Evolutionary conservation across 2,329 filamentous ascomycete species (phyloP).

Genomic region (Penicillium sp.): DNA sequence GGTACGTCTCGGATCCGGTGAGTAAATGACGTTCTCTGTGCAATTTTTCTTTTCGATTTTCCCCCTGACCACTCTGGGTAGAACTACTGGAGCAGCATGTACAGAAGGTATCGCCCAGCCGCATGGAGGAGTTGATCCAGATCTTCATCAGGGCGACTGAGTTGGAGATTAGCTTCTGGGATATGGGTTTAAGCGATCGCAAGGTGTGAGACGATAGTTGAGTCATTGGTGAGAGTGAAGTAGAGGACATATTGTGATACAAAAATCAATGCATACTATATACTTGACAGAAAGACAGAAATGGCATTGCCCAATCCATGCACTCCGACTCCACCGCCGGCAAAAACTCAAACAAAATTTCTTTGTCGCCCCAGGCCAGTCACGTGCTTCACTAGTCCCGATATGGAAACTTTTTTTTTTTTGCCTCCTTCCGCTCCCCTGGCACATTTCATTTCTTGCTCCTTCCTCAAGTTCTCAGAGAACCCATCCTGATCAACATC

Average conservation of each 20-base stretch:
- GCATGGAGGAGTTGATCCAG: constrained; percentile 79
- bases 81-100: constrained; percentile 77
- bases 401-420: constrained; percentile 28
- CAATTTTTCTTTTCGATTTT: constrained; percentile 2
- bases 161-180: constrained; percentile 78
- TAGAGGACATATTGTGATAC: constrained; percentile 4
- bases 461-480: constrained; percentile 22
- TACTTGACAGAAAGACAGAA: too few species aligned
- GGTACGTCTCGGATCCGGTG: constrained; percentile 71
- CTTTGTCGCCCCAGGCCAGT: not conserved
- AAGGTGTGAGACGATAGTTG: constrained; percentile 13
- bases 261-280: too few species aligned
- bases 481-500: constrained; percentile 26
- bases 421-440: constrained; percentile 30
- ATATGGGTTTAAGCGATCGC: constrained; percentile 60
- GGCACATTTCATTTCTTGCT: constrained; percentile 26
- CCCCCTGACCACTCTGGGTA: constrained; percentile 34
- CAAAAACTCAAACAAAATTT: constrained; percentile 6
- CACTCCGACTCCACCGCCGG: too few species aligned
- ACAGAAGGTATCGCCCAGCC: constrained; percentile 69
- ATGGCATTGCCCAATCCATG: too few species aligned
- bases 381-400: constrained; percentile 27
- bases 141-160: constrained; percentile 87
- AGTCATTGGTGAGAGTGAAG: not conserved
- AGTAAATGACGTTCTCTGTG: constrained; percentile 29